Percentiles rank a stretch among this genome's conserved stretches.
These are phyloP conservation scores for Oligophagozyma castellii DNA, from an alignment of 1,139 yeast genomes.

Conservation along the genomic window DNA sequence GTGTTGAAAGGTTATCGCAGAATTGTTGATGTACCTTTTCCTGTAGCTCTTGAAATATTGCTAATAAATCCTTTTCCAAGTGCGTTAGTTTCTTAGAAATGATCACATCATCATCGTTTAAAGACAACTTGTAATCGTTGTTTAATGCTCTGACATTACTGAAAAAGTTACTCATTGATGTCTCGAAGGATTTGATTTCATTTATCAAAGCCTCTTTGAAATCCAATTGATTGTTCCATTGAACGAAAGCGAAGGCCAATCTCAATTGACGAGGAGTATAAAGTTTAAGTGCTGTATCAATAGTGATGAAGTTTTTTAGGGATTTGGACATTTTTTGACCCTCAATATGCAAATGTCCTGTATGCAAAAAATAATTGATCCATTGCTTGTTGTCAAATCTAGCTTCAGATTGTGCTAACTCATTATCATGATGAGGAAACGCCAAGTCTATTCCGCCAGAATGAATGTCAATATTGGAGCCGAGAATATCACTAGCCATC, in stretches of 20 bases:
- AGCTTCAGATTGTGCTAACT: slow-evolving; percentile 94
- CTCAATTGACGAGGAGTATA: slow-evolving; percentile 74
- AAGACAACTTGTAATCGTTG: slow-evolving; percentile 30
- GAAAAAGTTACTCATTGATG: slow-evolving; percentile 68
- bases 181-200: slow-evolving; percentile 68
- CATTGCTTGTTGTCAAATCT: slow-evolving; percentile 81
- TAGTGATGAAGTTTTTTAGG: slow-evolving; percentile 86
- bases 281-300: slow-evolving; percentile 68
- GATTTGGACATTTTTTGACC: slow-evolving; percentile 98
- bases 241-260: slow-evolving; percentile 76
- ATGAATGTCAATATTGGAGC: slow-evolving; percentile 80
- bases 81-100: slow-evolving; percentile 41
- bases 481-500: slow-evolving; percentile 88
- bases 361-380: slow-evolving; percentile 92
- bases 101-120: slow-evolving; percentile 27
- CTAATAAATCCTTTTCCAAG: slow-evolving; percentile 42
- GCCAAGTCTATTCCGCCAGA: slow-evolving; percentile 96
- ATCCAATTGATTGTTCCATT: slow-evolving; percentile 88
- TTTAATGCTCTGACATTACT: slow-evolving; percentile 68
- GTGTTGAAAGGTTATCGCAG: slow-evolving; percentile 78
- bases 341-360: slow-evolving; percentile 94
- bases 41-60: slow-evolving; percentile 41
- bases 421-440: slow-evolving; percentile 99
- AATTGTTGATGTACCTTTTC: slow-evolving; percentile 61
- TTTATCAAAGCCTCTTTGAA: slow-evolving; percentile 68